Evolutionary conservation across 257 asterid genomes (phyloP).

Genomic region (Pogostemon cablin): DNA sequence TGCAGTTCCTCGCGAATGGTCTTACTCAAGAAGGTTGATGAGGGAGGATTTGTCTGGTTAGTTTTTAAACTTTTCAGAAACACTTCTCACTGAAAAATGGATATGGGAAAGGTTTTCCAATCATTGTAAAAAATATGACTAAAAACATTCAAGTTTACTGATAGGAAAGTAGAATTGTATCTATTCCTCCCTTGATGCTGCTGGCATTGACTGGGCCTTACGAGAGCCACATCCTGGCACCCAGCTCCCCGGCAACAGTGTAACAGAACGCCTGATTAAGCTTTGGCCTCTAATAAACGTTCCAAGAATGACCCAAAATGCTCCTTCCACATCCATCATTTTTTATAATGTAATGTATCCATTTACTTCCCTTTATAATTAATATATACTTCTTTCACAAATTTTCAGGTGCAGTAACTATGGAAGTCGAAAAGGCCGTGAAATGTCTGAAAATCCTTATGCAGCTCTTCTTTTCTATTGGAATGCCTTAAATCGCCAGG

Average conservation of each 20-base stretch:
- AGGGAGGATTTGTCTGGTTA: constrained; percentile 69
- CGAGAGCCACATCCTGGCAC: too few species aligned
- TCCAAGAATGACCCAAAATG: too few species aligned
- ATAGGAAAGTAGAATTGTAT: not conserved
- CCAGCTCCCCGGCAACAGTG: too few species aligned
- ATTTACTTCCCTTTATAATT: not conserved
- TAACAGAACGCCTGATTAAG: too few species aligned
- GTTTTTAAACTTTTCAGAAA: not conserved
- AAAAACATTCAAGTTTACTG: not conserved
- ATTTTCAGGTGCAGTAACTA: constrained; percentile 62
- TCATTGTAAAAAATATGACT: not conserved
- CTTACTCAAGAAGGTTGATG: constrained; percentile 49
- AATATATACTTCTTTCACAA: constrained; percentile 1
- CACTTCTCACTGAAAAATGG: not conserved
- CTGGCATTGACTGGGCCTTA: too few species aligned
- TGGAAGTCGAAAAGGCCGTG: constrained; percentile 58
- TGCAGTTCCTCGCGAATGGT: constrained; percentile 68
- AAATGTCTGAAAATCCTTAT: constrained; percentile 60
- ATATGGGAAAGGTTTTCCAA: not conserved
- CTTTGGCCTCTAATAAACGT: too few species aligned
- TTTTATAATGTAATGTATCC: not conserved
- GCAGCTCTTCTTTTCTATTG: constrained; percentile 69
- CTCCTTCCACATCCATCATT: too few species aligned
- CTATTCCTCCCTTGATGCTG: not conserved
- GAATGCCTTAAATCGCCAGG: constrained; percentile 67